Evolutionary conservation across 768 basidiomycete genomes (phyloP).

Genomic region (Phaffia tasmanica): DNA sequence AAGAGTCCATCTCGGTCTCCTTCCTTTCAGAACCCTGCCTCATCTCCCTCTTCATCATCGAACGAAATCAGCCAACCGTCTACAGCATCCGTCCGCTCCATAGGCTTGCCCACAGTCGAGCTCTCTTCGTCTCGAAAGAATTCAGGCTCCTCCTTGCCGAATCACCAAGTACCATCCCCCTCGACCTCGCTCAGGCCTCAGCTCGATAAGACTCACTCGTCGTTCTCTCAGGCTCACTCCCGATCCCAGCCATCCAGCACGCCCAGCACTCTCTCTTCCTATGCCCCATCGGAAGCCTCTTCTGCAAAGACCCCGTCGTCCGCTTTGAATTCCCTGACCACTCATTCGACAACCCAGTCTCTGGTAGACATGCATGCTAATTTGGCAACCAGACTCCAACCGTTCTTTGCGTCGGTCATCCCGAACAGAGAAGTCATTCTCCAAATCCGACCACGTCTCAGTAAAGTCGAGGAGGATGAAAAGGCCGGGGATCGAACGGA

Average conservation of each 20-base stretch:
- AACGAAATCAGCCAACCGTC: neutral
- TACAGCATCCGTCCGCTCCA: neutral
- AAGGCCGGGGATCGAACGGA: neutral
- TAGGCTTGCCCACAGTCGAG: neutral
- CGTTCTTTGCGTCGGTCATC: constrained; percentile 33
- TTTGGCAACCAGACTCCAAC: constrained; percentile 31
- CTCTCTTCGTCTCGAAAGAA: too few relatives aligned
- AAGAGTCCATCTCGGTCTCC: neutral
- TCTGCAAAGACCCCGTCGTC: neutral
- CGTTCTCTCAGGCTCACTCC: too few relatives aligned
- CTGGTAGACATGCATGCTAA: constrained; percentile 30
- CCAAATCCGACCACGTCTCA: constrained; percentile 25
- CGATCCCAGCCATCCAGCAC: neutral
- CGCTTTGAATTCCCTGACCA: constrained; percentile 5
- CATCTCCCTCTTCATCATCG: neutral
- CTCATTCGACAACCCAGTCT: constrained; percentile 1
- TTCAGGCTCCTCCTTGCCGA: neutral
- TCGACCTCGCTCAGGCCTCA: constrained; percentile 5
- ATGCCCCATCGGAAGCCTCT: neutral
- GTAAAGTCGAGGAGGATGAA: neutral
- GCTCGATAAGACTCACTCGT: neutral
- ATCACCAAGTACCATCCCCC: constrained; percentile 9
- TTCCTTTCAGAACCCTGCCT: neutral
- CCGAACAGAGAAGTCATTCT: constrained; percentile 29
- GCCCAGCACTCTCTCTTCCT: neutral